These are phyloP conservation scores for Pleurotus cornucopiae DNA, from an alignment of 768 basidiomycete genomes.

Conservation along the genomic window DNA sequence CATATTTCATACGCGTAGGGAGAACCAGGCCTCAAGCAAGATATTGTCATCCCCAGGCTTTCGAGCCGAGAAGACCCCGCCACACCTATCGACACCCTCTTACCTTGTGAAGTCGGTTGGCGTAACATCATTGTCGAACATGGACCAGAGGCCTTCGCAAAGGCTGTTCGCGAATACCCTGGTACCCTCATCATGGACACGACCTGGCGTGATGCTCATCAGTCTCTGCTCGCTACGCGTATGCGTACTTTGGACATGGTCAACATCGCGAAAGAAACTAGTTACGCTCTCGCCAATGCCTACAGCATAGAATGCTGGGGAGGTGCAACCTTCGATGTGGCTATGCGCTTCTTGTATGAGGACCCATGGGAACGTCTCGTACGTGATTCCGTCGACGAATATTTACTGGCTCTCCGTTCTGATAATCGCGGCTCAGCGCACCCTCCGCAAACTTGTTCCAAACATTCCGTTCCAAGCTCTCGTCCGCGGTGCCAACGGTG, in stretches of 20 bases:
- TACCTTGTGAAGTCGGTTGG: constrained; percentile 90
- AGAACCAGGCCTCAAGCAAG: constrained; percentile 90
- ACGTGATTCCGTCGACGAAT: constrained; percentile 16
- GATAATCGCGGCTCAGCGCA: constrained; percentile 49
- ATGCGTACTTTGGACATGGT: constrained; percentile 95
- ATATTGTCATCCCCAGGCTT: constrained; percentile 79
- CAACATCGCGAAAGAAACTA: constrained; percentile 98
- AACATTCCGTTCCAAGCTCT: constrained; percentile 99
- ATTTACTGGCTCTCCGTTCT: background rate
- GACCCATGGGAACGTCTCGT: constrained; percentile 99
- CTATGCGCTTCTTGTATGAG: constrained; percentile 99
- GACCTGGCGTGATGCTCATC: constrained; percentile 99
- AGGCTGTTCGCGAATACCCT: constrained; percentile 94
- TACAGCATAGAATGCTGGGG: constrained; percentile 99
- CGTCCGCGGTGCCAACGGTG: constrained; percentile 97
- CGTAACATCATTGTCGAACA: constrained; percentile 98
- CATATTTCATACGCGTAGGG: constrained; percentile 41
- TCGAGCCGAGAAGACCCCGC: constrained; percentile 76
- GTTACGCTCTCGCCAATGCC: constrained; percentile 90
- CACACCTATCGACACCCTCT: constrained; percentile 68
- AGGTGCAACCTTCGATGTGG: constrained; percentile 97
- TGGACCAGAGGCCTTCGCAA: constrained; percentile 97
- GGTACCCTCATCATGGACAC: constrained; percentile 98
- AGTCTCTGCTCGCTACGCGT: constrained; percentile 94
- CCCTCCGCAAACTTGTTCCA: constrained; percentile 91